Evolutionary conservation across 257 asterid species (phyloP), one percentile per base, ranked within the genome.

Genomic region (Ilex aquifolium): DNA sequence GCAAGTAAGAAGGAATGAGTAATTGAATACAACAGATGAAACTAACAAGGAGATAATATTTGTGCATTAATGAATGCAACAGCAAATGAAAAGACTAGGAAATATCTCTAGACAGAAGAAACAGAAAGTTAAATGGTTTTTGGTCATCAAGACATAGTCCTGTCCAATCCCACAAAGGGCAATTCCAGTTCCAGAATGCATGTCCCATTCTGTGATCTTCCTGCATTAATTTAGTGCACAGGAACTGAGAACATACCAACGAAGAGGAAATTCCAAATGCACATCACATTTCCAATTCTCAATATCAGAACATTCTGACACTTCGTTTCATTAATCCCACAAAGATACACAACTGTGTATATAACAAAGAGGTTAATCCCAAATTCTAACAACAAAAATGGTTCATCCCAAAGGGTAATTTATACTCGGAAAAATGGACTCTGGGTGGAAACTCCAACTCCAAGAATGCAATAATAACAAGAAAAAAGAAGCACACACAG

Each of bases 181-280:
- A 70, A 77, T 78, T 78, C 80, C 94, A 73, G 77, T 76, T 80
- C 88, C 88, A 74, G 81, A 80, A 74, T 73, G 83, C 87, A 85
- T 77, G 82, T 71, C 90, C 67, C 27, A 21, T 21, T 83, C 88
- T 77, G 90, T 75, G 75, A 74, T 67, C 72, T 73, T 71, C 98
- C 97, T 91, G 98, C 95, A 91, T 90, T 78, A 82, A 91, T 85
- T 82, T 86, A 81, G 79, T 77, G 95, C 76, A 79, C 79, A 73
- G 76, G 79, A 77, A 74, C 73, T 32, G 79, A 85, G 78, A 85
- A 84, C 78, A 81, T 63, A 81, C 79, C 79, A 73, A 78, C 75
- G 69, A 57, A 72, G 44, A 61, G 66, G 60, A 73, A 61, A 61
- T 59, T 60, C 68, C 59, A 61, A 64, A 57, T 46, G 42, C 63